phyloP scores from a whole-genome alignment of 805 yeast genomes.

The Saccharomycopsis lassenensis region DNA sequence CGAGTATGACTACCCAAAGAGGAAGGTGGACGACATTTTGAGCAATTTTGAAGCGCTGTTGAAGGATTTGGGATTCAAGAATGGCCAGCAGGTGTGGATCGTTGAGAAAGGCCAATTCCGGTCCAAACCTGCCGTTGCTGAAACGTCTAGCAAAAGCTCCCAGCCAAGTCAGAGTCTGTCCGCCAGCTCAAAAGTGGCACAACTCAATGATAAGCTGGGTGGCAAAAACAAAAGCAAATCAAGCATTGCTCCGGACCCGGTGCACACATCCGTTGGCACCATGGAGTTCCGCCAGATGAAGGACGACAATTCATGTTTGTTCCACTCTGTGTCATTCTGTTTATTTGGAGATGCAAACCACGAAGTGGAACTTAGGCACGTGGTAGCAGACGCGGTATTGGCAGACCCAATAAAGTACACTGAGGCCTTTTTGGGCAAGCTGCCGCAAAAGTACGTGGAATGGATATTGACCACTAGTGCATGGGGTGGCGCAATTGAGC shows the following conservation, averaged over 20 bases:
- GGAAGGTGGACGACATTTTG: conserved; percentile 4
- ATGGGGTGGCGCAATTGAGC: conserved; percentile 83
- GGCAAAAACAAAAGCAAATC: too few species aligned
- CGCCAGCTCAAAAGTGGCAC: too few species aligned
- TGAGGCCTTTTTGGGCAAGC: conserved; percentile 47
- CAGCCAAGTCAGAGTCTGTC: too few species aligned
- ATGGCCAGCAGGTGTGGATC: conserved; percentile 11
- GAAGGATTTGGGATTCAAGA: conserved; percentile 5
- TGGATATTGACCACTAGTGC: conserved; percentile 54
- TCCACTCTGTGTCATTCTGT: conserved; percentile 52
- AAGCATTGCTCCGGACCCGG: too few species aligned
- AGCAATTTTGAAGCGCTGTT: conserved; percentile 3
- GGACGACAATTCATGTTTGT: conserved; percentile 72
- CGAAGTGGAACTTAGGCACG: conserved; percentile 37
- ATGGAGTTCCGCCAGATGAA: conserved; percentile 46
- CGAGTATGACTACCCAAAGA: conserved; percentile 7
- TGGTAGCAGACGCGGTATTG: conserved; percentile 38
- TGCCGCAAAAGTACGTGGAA: conserved; percentile 34
- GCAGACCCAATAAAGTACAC: conserved; percentile 35
- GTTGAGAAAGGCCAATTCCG: too few species aligned
- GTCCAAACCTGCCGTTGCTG: too few species aligned
- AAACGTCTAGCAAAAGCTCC: too few species aligned
- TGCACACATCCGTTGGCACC: too few species aligned
- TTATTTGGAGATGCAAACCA: conserved; percentile 32
- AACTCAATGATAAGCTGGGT: too few species aligned